These are phyloP conservation scores for Coemansia sp. DNA, from an alignment of 192 early-diverging fungal genomes.

Conservation along the genomic window DNA sequence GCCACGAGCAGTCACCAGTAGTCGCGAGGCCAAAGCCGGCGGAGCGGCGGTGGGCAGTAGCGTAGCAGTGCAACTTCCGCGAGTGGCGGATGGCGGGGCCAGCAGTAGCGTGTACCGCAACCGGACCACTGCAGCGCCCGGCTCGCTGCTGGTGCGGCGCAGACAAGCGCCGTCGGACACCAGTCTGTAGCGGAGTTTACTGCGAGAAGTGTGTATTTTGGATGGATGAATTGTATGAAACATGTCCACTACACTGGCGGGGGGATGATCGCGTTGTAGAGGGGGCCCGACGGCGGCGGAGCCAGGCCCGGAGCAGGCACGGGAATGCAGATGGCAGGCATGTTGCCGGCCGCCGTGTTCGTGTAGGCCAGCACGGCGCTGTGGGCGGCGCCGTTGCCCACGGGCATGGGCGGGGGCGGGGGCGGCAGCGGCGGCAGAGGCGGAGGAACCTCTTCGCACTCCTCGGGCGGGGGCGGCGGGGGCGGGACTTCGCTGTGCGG, in stretches of 20 bases:
- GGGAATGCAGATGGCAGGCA: conserved; percentile 46
- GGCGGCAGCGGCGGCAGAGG: background rate
- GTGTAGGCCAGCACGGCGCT: conserved; percentile 38
- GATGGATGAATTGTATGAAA: background rate
- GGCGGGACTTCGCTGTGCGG: conserved; percentile 1
- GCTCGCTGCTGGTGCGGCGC: conserved; percentile 28
- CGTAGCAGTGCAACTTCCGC: conserved; percentile 17
- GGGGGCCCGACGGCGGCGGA: conserved; percentile 19
- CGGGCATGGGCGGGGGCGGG: conserved; percentile 7
- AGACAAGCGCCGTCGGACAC: conserved; percentile 24
- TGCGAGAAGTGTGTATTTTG: too few species aligned
- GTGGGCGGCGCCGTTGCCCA: conserved; percentile 11
- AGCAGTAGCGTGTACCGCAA: conserved; percentile 9
- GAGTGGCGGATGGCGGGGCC: conserved; percentile 3
- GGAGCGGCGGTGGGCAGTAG: conserved; percentile 2
- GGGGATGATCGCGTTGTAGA: conserved; percentile 29
- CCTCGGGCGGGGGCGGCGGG: conserved; percentile 7
- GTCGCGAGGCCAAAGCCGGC: background rate
- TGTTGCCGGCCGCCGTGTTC: conserved; percentile 31
- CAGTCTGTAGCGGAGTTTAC: too few species aligned
- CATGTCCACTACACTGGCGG: too few species aligned
- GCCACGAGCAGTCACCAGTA: conserved; percentile 3
- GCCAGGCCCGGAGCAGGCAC: conserved; percentile 7
- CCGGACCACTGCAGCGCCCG: conserved; percentile 2
- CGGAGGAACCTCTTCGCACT: conserved; percentile 8